These are phyloP conservation scores for Euryodendron excelsum DNA, from an alignment of 148 eudicot species.

Conservation along the genomic window DNA sequence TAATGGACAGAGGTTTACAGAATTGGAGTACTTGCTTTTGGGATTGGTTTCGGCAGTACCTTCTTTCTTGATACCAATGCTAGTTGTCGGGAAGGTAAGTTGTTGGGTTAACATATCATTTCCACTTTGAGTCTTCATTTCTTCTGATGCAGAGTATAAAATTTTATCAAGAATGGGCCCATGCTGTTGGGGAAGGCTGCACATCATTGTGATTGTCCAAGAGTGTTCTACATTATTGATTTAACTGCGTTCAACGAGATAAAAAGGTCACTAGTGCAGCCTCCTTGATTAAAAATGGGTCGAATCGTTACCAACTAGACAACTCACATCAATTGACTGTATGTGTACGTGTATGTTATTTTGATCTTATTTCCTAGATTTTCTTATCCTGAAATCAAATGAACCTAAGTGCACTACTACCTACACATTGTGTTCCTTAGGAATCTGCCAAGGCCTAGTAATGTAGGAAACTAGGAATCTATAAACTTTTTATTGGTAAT, in stretches of 20 bases:
- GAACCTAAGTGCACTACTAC: background rate
- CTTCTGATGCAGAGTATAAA: background rate
- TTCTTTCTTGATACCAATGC: constrained; percentile 74
- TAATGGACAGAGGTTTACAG: constrained; percentile 71
- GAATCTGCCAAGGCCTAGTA: background rate
- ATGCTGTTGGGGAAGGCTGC: background rate
- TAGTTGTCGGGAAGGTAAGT: constrained; percentile 78
- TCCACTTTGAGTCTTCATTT: background rate
- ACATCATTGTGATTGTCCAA: background rate
- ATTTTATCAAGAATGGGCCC: constrained; percentile 5
- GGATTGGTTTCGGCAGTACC: constrained; percentile 88
- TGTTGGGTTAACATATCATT: background rate
- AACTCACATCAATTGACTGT: background rate
- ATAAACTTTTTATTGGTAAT: background rate
- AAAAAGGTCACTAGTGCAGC: background rate
- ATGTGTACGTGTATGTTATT: background rate
- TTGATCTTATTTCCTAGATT: background rate
- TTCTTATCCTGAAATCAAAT: background rate
- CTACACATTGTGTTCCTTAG: background rate
- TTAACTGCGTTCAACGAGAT: background rate
- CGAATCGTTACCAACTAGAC: background rate
- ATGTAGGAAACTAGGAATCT: background rate
- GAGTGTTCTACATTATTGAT: background rate
- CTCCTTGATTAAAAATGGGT: background rate
- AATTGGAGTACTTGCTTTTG: constrained; percentile 80